These are phyloP conservation scores for Trichoderma sp. DNA, from an alignment of 2,329 filamentous ascomycete species.

Conservation along the genomic window DNA sequence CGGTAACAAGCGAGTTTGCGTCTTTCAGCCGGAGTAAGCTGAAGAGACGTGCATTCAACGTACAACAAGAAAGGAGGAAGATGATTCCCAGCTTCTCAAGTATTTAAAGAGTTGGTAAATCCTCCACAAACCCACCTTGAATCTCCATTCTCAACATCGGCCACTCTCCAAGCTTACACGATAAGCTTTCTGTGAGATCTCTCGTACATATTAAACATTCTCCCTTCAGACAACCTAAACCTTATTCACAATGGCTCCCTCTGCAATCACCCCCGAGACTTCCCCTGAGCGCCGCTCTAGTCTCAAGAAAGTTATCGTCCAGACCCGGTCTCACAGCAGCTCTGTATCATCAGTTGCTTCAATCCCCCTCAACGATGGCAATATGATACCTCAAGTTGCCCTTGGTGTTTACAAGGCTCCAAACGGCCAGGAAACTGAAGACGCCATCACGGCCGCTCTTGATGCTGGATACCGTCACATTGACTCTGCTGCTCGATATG, in stretches of 20 bases:
- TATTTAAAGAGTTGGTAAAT: conserved; percentile 23
- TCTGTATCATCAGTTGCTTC: conserved; percentile 30
- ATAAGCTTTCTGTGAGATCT: background rate
- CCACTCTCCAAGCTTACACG: conserved; percentile 18
- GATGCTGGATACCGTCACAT: conserved; percentile 55
- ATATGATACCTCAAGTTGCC: conserved; percentile 58
- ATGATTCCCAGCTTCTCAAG: background rate
- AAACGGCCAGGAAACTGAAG: conserved; percentile 54
- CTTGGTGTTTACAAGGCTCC: conserved; percentile 48
- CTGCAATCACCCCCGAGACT: conserved; percentile 35
- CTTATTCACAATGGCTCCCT: conserved; percentile 34
- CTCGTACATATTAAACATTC: background rate
- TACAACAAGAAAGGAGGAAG: background rate
- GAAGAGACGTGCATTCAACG: background rate
- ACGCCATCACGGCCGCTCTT: conserved; percentile 60
- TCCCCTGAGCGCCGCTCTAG: conserved; percentile 33
- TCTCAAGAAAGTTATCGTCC: conserved; percentile 29
- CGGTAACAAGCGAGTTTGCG: background rate
- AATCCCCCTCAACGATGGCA: conserved; percentile 69
- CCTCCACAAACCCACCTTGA: conserved; percentile 9
- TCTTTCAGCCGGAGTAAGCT: background rate
- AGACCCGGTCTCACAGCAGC: conserved; percentile 27
- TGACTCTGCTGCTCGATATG: conserved; percentile 56
- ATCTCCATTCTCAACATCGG: conserved; percentile 4
- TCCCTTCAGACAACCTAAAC: background rate